These are phyloP conservation scores for Cryptococcus sp. DNA, from an alignment of 1,284 basidiomycete species.

Conservation along the genomic window DNA sequence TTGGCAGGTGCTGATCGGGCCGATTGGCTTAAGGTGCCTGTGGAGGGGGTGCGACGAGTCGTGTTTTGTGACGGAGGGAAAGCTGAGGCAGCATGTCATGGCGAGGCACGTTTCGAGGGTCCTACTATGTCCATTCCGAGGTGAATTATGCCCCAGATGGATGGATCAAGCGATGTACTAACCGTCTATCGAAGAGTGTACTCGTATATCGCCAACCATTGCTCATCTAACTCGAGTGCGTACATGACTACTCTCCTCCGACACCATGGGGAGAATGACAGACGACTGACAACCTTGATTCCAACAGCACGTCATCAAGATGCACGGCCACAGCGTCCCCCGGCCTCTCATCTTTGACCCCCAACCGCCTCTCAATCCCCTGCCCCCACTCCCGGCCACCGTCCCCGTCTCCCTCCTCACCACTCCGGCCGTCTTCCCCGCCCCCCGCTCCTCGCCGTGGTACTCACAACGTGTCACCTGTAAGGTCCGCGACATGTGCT, in stretches of 20 bases:
- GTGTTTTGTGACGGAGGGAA: constrained; percentile 20
- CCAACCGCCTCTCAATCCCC: neutral
- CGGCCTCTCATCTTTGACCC: constrained; percentile 13
- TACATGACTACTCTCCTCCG: constrained; percentile 1
- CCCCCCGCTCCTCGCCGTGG: constrained; percentile 7
- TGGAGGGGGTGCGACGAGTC: constrained; percentile 36
- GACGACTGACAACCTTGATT: neutral
- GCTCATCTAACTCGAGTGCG: constrained; percentile 28
- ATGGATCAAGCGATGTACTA: no score
- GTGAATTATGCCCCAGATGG: no score
- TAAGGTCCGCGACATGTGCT: constrained; percentile 21
- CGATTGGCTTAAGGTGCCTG: constrained; percentile 16
- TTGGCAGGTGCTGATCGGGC: neutral
- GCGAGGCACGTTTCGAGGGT: constrained; percentile 31
- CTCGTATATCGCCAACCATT: constrained; percentile 23
- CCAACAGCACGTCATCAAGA: constrained; percentile 27
- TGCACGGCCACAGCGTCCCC: constrained; percentile 24
- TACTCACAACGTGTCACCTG: constrained; percentile 16
- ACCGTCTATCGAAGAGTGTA: constrained; percentile 24
- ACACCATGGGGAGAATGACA: no score
- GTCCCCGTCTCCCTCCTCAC: constrained; percentile 14
- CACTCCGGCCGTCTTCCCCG: constrained; percentile 18
- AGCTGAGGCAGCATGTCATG: constrained; percentile 32
- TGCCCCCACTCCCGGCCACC: constrained; percentile 11
- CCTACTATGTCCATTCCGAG: constrained; percentile 31